Evolutionary conservation across 257 asterid species (phyloP), one percentile per base, ranked within the genome.

Genomic region (Jacaranda copaia): DNA sequence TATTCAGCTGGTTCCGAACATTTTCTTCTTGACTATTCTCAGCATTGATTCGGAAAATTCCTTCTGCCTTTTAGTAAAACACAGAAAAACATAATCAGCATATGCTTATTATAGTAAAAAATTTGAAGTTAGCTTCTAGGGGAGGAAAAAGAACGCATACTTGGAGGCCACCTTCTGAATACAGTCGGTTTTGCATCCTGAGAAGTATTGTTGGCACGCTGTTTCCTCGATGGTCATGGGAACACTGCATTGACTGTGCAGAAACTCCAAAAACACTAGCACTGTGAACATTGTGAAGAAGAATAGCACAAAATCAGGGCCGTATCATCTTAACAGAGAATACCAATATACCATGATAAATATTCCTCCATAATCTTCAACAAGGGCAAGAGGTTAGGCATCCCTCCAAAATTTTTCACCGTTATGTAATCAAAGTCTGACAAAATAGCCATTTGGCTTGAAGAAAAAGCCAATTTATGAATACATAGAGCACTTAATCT

Each of bases 161-260:
- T 72, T 69, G 87, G 51, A 91, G 97, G 75, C 98, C 97, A 71
- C 92, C 93, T 74, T 88, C 94, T 0, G 90, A 81, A 76, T 91
- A 91, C 73, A 93, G 74, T 19, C 89, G 89, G 63, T 67, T 81
- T 66, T 91, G 98, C 97, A 93, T 85, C 86, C 87, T 79, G 19
- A 93, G 94, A 32, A 93, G 97, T 77, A 91, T 83, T 2, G 90
- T 90, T 8, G 97, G 98, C 66, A 91, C 92, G 53, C 97, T 87
- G 84, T 93, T 89, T 73, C 98, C 98, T 79, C 94, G 86, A 2
- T 56, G 39, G 81, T 93, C 97, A 79, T 83, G 84, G 4, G 93
- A 85, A 76, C 98, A 93, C 77, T 91, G 97, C 98, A 93, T 91
- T 7, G 98, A 93, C 78, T 91, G 85, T 25, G 97, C 91, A 32